Percentiles rank a stretch among this genome's conserved stretches.
Evolutionary conservation across 2,329 filamentous ascomycete genomes (phyloP).

Genomic region (Calonectria leucothoes): DNA sequence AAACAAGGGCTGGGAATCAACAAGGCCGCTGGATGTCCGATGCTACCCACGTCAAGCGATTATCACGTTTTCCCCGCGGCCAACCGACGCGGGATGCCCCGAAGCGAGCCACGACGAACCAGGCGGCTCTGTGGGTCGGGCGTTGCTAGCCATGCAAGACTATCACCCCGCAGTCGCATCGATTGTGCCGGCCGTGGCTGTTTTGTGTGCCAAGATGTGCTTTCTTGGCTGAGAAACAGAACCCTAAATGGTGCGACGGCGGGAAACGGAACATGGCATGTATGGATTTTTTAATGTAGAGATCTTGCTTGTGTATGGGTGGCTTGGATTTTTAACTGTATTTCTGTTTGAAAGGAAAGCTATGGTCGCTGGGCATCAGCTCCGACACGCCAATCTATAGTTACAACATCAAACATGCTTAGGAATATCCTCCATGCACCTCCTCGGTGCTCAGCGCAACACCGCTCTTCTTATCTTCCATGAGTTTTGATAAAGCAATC

Average conservation of each 20-base stretch:
- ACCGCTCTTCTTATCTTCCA: constrained; percentile 18
- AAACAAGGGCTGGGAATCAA: not conserved
- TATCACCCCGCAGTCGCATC: constrained; percentile 5
- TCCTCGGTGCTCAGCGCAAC: constrained; percentile 5
- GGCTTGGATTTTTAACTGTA: not conserved
- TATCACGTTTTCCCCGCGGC: constrained; percentile 4
- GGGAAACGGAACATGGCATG: not conserved
- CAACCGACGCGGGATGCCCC: constrained; percentile 3
- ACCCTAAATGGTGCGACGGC: not conserved
- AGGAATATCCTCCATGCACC: constrained; percentile 20
- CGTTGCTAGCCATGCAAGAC: constrained; percentile 1
- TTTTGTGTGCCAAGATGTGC: not conserved
- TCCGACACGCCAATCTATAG: not conserved
- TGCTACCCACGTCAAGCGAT: not conserved
- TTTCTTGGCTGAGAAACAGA: not conserved
- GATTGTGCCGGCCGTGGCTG: not conserved
- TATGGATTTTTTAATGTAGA: too few species aligned
- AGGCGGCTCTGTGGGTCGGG: constrained; percentile 11
- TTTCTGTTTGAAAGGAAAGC: not conserved
- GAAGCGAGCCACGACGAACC: not conserved
- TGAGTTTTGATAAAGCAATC: constrained; percentile 8
- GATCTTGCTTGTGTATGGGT: not conserved
- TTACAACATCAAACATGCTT: not conserved
- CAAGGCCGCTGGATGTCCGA: not conserved
- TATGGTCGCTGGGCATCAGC: not conserved